These are phyloP conservation scores for Smittium culicis DNA, from an alignment of 371 early-diverging fungal species.

Conservation along the genomic window DNA sequence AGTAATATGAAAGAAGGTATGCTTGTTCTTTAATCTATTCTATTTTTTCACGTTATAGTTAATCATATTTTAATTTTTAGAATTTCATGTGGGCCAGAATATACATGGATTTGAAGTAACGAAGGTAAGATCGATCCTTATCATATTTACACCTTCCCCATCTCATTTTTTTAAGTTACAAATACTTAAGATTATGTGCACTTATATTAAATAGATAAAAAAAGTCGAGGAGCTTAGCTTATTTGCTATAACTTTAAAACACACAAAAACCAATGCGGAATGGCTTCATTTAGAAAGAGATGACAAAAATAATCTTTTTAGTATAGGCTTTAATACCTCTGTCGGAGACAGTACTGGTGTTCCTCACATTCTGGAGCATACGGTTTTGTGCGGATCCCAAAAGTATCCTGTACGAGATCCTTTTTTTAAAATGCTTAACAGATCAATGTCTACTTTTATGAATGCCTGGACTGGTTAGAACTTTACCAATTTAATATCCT, in stretches of 20 bases:
- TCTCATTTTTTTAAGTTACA: background rate
- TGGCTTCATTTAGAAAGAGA: conserved; percentile 75
- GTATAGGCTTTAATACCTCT: conserved; percentile 81
- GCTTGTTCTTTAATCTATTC: no score
- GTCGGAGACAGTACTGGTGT: conserved; percentile 72
- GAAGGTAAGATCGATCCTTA: background rate
- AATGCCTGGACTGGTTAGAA: conserved; percentile 68
- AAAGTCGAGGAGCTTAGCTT: conserved; percentile 24
- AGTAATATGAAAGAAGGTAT: no score
- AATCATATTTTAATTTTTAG: background rate
- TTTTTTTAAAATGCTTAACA: conserved; percentile 93
- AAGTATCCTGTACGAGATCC: conserved; percentile 89
- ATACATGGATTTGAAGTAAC: conserved; percentile 11
- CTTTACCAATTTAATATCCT: background rate
- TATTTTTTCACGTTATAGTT: no score
- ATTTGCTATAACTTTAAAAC: conserved; percentile 32
- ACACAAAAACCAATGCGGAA: conserved; percentile 68
- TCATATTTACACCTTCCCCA: background rate
- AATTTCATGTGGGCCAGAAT: conserved; percentile 2
- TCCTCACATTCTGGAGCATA: conserved; percentile 92
- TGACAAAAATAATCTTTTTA: conserved; percentile 82
- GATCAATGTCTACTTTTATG: conserved; percentile 93
- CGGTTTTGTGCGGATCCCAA: conserved; percentile 77
- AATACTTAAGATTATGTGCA: background rate
- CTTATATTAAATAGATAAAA: background rate